Base-by-base conservation (phyloP, 805 yeast species). In the Nakazawaea laoshanensis region DNA sequence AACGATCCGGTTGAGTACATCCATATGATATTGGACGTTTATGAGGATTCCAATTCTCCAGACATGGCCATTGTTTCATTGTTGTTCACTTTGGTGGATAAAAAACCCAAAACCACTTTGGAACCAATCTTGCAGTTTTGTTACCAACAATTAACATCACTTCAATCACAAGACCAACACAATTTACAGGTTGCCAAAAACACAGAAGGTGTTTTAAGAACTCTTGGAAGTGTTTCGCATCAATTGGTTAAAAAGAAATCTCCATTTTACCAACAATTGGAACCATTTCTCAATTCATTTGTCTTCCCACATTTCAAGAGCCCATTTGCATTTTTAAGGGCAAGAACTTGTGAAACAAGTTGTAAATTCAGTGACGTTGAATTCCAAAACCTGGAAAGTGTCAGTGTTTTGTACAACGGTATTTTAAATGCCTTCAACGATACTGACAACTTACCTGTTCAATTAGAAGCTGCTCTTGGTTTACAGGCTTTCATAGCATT, bases 1-100 rank as follows among this genome's bases (percentile, higher is more conserved):
- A 74, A 71, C 41, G 96, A 89, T 49, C 97, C 97, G 7, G 81
- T 74, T 31, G 96, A 89, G 52, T 92, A 87, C 51, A 82, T 92
- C 41, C 88, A 84, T 55, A 67, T 79, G 44, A 74, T 74, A 27
- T 65, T 86, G 46, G 86, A 78, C 51, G 58, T 74, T 27, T 53
- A 79, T 44, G 92, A 81, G 33, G 75, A 66, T 25, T 47, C 60
- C 24, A 63, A 56, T 39, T 67, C 86, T 2, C 83, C 94, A 5
- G 94, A 86, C 50, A 62, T 73, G 29, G 94, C 95, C 2, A 89
- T 95, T 2, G 61, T 81, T 33, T 71, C 77, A 7, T 67, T 92
- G 37, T 58, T 92, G 40, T 70, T 71, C 19, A 77, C 87, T 2
- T 53, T 86, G n/a, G 81, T 80, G 2, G 70, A 73, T 27, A 81